Base-by-base conservation (phyloP, 441 rosid genomes). In the Macaranga tanarius region DNA sequence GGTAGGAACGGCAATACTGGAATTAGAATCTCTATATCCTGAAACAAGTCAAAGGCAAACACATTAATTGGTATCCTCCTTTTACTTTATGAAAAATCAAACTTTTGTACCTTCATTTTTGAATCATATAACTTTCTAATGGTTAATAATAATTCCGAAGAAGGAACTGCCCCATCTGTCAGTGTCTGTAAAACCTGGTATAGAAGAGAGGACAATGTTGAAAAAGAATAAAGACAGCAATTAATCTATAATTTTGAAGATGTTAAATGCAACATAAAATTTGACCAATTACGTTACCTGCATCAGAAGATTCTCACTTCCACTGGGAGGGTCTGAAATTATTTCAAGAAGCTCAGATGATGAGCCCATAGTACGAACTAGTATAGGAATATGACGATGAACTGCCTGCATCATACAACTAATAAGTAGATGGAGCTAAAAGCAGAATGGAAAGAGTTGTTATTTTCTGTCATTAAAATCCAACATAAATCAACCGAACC, bases 301-400 rank as follows among this genome's bases (percentile, higher is more conserved):
- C 83, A 85, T 77, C 54, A 96, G 84, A 84, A 96, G 99, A 82
- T 82, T 81, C 79, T 89, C 88, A 67, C 98, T 93, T 83, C 97
- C 99, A 84, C 62, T 78, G 26, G 98, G 97, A 77, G 97, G 97
- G 80, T 96, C 98, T 65, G 97, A 86, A 75, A 96, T 87, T 77
- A 96, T 90, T 84, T 85, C 89, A 82, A 96, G 98, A 79, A 92
- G 97, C 75, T 86, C 95, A 51, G 90, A 74, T 40, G 99, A 96
- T 28, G 97, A 80, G 51, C 99, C 98, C 89, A 93, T 96, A 16
- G 99, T 96, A 51, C 98, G 99, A 74, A 93, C 93, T 71, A 96
- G 87, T 73, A 92, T 88, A 15, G 98, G 99, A 73, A 91, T 87
- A 75, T 96, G 99, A 72, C 80, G 94, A 73, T 88, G 90, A 75